Percentiles rank a stretch among this genome's conserved stretches.
phyloP scores from a whole-genome alignment of 257 asterid species.

The Solanum pimpinellifolium region DNA sequence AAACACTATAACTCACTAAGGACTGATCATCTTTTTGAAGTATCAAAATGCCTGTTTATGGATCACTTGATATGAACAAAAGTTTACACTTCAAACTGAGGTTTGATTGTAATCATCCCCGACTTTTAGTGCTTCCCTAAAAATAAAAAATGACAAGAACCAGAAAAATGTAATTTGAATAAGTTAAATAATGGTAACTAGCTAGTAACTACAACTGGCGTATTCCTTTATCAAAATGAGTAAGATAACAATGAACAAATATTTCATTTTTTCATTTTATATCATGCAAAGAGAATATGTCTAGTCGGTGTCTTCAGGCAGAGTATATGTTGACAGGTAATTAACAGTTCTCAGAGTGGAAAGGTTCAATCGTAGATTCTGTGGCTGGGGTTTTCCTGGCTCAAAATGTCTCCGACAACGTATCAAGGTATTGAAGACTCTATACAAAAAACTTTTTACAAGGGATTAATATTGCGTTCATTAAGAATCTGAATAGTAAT shows the following conservation, averaged over 20 bases:
- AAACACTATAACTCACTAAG: background rate
- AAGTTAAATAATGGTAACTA: background rate
- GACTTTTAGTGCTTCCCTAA: background rate
- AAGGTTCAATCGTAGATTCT: constrained; percentile 79
- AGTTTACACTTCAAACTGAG: background rate
- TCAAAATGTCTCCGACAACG: constrained; percentile 65
- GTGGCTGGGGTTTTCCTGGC: constrained; percentile 75
- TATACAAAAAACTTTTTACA: background rate
- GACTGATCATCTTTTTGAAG: background rate
- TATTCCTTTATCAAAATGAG: background rate
- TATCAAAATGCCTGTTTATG: background rate
- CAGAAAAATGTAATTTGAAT: background rate
- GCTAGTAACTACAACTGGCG: background rate
- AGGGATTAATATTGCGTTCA: background rate
- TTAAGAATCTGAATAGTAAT: background rate
- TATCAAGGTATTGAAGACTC: constrained; percentile 38
- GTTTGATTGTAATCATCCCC: background rate
- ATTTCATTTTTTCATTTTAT: background rate
- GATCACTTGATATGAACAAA: background rate
- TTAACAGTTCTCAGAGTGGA: constrained; percentile 64
- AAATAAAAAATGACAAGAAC: background rate
- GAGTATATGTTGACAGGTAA: constrained; percentile 32
- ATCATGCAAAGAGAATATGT: background rate
- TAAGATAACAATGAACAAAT: background rate
- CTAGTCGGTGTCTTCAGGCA: background rate